phyloP scores from a whole-genome alignment of 495 filamentous ascomycete species.

The Tricharina praecox region DNA sequence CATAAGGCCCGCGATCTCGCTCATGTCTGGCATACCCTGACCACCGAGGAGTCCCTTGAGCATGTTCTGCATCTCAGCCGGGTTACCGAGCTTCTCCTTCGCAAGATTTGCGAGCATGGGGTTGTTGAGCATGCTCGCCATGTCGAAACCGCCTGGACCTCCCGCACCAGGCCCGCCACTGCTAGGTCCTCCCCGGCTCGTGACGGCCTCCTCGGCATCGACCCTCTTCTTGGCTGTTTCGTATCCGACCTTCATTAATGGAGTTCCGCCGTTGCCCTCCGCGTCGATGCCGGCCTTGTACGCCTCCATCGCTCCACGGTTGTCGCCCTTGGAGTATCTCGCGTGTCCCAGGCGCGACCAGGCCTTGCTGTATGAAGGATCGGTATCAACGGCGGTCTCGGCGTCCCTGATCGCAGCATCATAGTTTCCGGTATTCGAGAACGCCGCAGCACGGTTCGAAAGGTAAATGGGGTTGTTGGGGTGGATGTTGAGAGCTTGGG shows the following conservation, averaged over 20 bases:
- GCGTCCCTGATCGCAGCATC: conserved; percentile 67
- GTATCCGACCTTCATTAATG: conserved; percentile 84
- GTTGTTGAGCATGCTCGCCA: too few relatives aligned
- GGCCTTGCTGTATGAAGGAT: conserved; percentile 89
- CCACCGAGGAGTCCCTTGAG: too few relatives aligned
- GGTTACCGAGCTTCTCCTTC: too few relatives aligned
- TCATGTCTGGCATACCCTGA: conserved; percentile 74
- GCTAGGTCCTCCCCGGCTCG: too few relatives aligned
- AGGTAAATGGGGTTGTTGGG: conserved; percentile 91
- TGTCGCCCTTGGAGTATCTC: conserved; percentile 74
- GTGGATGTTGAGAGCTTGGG: conserved; percentile 58
- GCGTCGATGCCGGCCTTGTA: conserved; percentile 84
- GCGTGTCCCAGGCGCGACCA: conserved; percentile 87
- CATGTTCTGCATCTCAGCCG: too few relatives aligned
- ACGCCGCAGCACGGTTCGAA: conserved; percentile 88
- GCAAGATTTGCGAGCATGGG: too few relatives aligned
- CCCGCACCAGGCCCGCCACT: too few relatives aligned
- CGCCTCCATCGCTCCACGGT: conserved; percentile 81
- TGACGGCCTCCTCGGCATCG: conserved; percentile 43
- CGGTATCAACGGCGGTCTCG: conserved; percentile 65
- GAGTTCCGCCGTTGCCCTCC: conserved; percentile 77
- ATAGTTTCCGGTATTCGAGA: conserved; percentile 64
- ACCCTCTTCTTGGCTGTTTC: conserved; percentile 76
- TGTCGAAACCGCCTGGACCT: too few relatives aligned
- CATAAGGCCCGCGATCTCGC: conserved; percentile 70